These are phyloP conservation scores for Vigna mungo DNA, from an alignment of 306 rosid genomes.

Conservation along the genomic window DNA sequence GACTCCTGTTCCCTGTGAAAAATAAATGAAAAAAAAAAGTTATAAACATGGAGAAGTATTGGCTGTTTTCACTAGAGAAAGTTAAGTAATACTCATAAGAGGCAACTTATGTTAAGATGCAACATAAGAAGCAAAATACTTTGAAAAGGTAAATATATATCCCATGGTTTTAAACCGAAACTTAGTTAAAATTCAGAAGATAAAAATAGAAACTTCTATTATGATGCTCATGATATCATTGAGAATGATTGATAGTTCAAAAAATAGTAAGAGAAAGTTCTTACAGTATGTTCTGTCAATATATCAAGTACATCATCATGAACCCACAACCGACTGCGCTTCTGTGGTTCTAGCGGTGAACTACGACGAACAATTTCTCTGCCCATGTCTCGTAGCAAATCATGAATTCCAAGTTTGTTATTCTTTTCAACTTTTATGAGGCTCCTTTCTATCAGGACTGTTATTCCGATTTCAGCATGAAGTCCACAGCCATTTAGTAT, in stretches of 20 bases:
- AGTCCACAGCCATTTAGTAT: conserved; percentile 18
- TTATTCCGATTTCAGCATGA: conserved; percentile 5
- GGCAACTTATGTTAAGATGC: not conserved
- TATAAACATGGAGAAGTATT: not conserved
- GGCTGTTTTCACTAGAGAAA: not conserved
- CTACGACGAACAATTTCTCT: conserved; percentile 38
- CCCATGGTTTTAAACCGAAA: not conserved
- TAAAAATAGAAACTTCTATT: not conserved
- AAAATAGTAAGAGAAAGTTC: not conserved
- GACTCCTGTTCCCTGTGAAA: conserved; percentile 1
- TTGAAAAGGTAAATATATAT: not conserved
- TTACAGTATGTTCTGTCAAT: conserved; percentile 18
- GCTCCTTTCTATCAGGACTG: not conserved
- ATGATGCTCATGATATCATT: not conserved
- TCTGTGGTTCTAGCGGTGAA: conserved; percentile 20
- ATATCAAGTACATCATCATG: not conserved
- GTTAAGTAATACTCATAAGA: not conserved
- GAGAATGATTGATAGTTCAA: not conserved
- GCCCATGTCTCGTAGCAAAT: conserved; percentile 45
- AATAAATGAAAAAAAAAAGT: no score
- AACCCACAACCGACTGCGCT: conserved; percentile 19
- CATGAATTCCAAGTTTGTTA: not conserved
- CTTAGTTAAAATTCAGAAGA: not conserved
- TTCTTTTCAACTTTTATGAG: not conserved
- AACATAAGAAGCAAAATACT: not conserved